Evolutionary conservation across 176 grass and related monocot species (phyloP).

Genomic region (Cymbopogon citratus): DNA sequence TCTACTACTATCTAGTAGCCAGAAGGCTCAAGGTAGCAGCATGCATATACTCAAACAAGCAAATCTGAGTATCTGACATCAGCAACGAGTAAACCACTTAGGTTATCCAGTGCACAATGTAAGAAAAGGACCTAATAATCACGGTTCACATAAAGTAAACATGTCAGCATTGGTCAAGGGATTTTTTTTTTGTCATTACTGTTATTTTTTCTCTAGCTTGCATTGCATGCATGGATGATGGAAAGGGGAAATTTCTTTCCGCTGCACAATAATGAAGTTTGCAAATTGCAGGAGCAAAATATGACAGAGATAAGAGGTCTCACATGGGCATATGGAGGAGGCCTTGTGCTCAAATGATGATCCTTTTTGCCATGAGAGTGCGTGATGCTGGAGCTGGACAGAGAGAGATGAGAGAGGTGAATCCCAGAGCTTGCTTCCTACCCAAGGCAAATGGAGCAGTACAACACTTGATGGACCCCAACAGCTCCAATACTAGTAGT

Average conservation of each 20-base stretch:
- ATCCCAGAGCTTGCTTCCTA: conserved; percentile 77
- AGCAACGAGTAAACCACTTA: background rate
- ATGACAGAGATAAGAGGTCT: conserved; percentile 40
- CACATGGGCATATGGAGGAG: conserved; percentile 64
- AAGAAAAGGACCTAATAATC: background rate
- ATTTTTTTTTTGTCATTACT: background rate
- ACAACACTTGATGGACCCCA: conserved; percentile 86
- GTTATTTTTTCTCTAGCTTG: conserved; percentile 14
- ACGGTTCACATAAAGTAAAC: conserved; percentile 2
- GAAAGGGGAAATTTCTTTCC: conserved; percentile 39
- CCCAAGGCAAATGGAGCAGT: conserved; percentile 87
- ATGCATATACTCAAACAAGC: background rate
- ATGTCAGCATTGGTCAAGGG: background rate
- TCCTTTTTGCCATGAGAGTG: conserved; percentile 75
- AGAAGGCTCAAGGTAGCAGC: conserved; percentile 5
- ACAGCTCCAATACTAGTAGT: conserved; percentile 20
- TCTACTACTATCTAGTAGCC: background rate
- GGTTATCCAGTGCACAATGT: background rate
- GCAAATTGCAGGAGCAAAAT: conserved; percentile 44
- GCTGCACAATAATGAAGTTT: conserved; percentile 44
- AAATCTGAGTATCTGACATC: background rate
- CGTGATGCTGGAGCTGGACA: conserved; percentile 30
- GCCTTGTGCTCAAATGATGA: conserved; percentile 85
- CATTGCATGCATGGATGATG: conserved; percentile 50
- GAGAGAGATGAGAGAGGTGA: conserved; percentile 37